Percentiles rank a stretch among this genome's conserved stretches.
phyloP scores from a whole-genome alignment of 192 early-diverging fungal species.

The Linnemannia schmuckeri region DNA sequence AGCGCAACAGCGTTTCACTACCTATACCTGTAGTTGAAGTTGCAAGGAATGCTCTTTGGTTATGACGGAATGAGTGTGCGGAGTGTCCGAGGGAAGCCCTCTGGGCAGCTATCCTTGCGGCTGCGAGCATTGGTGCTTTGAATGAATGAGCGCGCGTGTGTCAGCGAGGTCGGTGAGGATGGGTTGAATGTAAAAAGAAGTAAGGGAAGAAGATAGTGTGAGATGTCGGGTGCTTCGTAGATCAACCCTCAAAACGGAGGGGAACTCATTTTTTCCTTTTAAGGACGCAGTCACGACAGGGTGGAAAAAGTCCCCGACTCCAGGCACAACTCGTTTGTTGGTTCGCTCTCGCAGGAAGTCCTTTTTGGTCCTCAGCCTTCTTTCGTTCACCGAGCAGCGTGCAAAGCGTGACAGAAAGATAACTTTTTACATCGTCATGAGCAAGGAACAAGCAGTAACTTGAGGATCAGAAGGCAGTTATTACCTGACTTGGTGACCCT shows the following conservation, averaged over 20 bases:
- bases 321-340: neutral
- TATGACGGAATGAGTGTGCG: slow-evolving; percentile 23
- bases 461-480: no score
- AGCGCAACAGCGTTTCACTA: neutral
- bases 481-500: no score
- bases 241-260: neutral
- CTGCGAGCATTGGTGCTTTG: slow-evolving; percentile 35
- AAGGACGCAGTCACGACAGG: neutral
- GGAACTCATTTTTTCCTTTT: neutral
- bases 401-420: no score
- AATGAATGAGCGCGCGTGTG: neutral
- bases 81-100: slow-evolving; percentile 17
- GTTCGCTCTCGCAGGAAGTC: no score
- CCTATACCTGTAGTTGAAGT: slow-evolving; percentile 7
- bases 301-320: no score
- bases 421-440: no score
- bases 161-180: neutral
- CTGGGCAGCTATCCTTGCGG: slow-evolving; percentile 33
- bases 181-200: neutral
- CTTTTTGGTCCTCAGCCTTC: no score
- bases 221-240: neutral
- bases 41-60: slow-evolving; percentile 41
- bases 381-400: no score
- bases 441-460: no score
- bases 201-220: no score